A percentile compares a stretch with the other conserved stretches of the same genome.
These are phyloP conservation scores for Geranium brycei DNA, from an alignment of 345 rosid species.

Conservation along the genomic window DNA sequence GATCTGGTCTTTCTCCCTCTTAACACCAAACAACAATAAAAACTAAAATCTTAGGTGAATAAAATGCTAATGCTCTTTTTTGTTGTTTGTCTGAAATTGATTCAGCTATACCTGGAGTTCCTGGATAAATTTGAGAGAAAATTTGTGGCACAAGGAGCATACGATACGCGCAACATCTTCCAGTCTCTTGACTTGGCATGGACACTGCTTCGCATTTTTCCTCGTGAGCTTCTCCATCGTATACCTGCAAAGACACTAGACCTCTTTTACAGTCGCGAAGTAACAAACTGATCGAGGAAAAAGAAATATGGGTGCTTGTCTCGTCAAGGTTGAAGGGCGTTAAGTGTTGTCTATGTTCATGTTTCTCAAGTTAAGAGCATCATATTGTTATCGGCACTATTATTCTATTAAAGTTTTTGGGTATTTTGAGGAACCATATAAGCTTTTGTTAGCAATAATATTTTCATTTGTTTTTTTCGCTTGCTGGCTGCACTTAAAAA, in stretches of 20 bases:
- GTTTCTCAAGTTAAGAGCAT: background rate
- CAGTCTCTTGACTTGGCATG: conserved; percentile 97
- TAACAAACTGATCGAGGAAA: conserved; percentile 22
- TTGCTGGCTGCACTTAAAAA: no score
- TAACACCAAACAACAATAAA: background rate
- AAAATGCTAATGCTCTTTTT: background rate
- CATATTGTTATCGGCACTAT: no score
- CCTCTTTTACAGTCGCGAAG: conserved; percentile 65
- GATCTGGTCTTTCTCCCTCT: conserved; percentile 52
- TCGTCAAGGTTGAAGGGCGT: no score
- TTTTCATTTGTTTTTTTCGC: background rate
- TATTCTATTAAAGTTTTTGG: background rate
- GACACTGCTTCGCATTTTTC: conserved; percentile 93
- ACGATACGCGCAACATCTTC: conserved; percentile 82
- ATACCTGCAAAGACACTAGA: conserved; percentile 93
- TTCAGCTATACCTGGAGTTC: conserved; percentile 85
- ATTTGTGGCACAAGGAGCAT: conserved; percentile 83
- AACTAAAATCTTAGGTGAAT: background rate
- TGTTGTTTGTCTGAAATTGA: conserved; percentile 1
- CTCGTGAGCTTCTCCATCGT: conserved; percentile 95
- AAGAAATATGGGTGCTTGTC: no score
- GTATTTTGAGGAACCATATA: background rate
- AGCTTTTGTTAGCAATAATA: background rate
- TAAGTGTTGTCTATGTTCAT: background rate
- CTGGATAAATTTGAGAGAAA: conserved; percentile 90